phyloP scores from a whole-genome alignment of 1,139 yeast genomes.

The Eremothecium coryli region DNA sequence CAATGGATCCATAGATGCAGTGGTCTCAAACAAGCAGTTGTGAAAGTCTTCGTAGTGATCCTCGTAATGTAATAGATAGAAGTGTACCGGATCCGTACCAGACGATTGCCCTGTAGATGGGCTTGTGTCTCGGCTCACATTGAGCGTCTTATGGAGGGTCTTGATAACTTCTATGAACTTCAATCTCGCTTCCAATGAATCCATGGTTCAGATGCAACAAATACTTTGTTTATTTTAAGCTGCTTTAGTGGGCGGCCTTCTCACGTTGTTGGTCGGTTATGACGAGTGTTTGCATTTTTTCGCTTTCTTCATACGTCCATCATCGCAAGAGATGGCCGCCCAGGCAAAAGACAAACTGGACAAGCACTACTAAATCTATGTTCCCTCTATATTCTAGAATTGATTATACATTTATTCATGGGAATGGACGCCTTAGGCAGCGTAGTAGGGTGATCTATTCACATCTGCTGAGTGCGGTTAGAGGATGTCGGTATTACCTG shows the following conservation, averaged over 20 bases:
- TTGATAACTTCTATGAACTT: constrained; percentile 28
- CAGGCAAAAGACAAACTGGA: too few species aligned
- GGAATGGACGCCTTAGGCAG: too few species aligned
- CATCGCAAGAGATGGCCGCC: too few species aligned
- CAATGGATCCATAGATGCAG: constrained; percentile 24
- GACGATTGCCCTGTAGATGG: constrained; percentile 8
- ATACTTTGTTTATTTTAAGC: too few species aligned
- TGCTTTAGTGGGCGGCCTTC: too few species aligned
- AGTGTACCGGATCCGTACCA: constrained; percentile 23
- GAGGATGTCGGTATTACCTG: background rate
- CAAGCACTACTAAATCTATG: too few species aligned
- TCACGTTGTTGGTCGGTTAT: too few species aligned
- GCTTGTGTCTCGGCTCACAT: constrained; percentile 12
- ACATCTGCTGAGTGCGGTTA: too few species aligned
- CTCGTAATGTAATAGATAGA: constrained; percentile 23
- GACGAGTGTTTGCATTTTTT: too few species aligned
- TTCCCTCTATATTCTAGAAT: background rate
- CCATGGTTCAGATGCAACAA: too few species aligned
- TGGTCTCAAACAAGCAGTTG: constrained; percentile 26
- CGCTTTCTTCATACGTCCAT: too few species aligned
- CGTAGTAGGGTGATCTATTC: too few species aligned
- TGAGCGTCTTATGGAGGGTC: constrained; percentile 24
- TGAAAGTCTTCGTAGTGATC: constrained; percentile 30
- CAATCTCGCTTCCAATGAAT: constrained; percentile 29
- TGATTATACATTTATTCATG: background rate